Percentiles rank a stretch among this genome's conserved stretches.
Evolutionary conservation across 768 basidiomycete species (phyloP).

Genomic region (Artomyces pyxidatus): DNA sequence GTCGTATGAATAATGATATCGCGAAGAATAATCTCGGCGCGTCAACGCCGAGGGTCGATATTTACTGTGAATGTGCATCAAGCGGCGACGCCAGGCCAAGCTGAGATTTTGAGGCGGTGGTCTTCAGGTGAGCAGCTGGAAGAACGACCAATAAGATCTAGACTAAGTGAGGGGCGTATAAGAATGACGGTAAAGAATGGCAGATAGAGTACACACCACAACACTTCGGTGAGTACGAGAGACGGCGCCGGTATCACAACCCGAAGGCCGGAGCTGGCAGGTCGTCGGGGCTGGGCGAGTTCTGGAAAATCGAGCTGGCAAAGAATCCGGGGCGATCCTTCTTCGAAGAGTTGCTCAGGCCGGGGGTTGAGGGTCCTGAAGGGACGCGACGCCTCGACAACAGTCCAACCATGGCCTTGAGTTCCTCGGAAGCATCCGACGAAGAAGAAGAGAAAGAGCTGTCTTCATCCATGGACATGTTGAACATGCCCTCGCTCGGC

Average conservation of each 20-base stretch:
- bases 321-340: constrained; percentile 36
- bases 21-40: constrained; percentile 15
- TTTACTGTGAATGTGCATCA: constrained; percentile 22
- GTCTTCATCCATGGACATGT: constrained; percentile 69
- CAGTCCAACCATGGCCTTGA: constrained; percentile 25
- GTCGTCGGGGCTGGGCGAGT: constrained; percentile 79
- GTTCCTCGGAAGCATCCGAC: constrained; percentile 33
- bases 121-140: constrained; percentile 30
- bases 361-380: constrained; percentile 9
- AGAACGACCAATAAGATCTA: constrained; percentile 31
- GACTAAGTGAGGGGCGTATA: constrained; percentile 4
- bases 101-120: constrained; percentile 19
- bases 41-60: constrained; percentile 15
- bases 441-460: constrained; percentile 26
- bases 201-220: background rate
- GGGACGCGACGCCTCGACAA: constrained; percentile 11
- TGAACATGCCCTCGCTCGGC: constrained; percentile 70
- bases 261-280: constrained; percentile 60
- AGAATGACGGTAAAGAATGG: background rate
- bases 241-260: constrained; percentile 18
- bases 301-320: constrained; percentile 79
- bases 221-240: constrained; percentile 7
- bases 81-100: constrained; percentile 24
- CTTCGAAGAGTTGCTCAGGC: constrained; percentile 8
- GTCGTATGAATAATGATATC: constrained; percentile 40